These are phyloP conservation scores for Musa acuminata DNA, from an alignment of 176 grass and related monocot species.

Conservation along the genomic window DNA sequence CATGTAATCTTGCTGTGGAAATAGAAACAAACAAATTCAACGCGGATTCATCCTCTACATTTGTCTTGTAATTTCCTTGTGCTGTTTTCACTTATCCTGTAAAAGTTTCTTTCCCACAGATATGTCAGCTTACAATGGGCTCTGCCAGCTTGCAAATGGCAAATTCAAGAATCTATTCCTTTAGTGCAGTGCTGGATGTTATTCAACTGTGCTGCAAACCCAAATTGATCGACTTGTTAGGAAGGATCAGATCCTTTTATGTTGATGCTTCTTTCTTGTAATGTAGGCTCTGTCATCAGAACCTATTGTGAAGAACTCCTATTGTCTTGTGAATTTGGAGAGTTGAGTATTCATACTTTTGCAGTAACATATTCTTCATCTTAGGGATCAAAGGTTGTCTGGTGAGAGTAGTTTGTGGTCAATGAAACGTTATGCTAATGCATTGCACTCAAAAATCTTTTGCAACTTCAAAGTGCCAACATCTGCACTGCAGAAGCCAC, in stretches of 20 bases:
- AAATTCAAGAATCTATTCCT: slow-evolving; percentile 68
- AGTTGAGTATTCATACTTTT: too few relatives aligned
- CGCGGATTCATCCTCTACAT: neutral
- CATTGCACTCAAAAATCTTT: neutral
- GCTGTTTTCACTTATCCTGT: slow-evolving; percentile 1
- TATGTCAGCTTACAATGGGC: slow-evolving; percentile 44
- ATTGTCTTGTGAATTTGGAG: too few relatives aligned
- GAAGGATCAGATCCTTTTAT: too few relatives aligned
- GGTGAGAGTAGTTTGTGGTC: neutral
- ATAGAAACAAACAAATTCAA: neutral
- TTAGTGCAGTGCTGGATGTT: slow-evolving; percentile 14
- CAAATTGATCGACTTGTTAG: too few relatives aligned
- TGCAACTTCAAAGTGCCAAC: neutral
- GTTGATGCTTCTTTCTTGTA: too few relatives aligned
- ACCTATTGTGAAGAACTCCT: too few relatives aligned
- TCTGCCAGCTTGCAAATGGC: slow-evolving; percentile 62
- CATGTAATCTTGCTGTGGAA: neutral
- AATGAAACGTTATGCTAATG: neutral
- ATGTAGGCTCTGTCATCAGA: too few relatives aligned
- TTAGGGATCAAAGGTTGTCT: too few relatives aligned
- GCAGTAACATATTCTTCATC: too few relatives aligned
- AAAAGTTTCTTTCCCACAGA: slow-evolving; percentile 36
- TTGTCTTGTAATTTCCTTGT: neutral
- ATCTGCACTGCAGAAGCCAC: neutral
- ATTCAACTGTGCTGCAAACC: neutral